Percentiles rank a stretch among this genome's conserved stretches.
phyloP scores from a whole-genome alignment of 495 filamentous ascomycete genomes.

The Clavariopsis aquatica region DNA sequence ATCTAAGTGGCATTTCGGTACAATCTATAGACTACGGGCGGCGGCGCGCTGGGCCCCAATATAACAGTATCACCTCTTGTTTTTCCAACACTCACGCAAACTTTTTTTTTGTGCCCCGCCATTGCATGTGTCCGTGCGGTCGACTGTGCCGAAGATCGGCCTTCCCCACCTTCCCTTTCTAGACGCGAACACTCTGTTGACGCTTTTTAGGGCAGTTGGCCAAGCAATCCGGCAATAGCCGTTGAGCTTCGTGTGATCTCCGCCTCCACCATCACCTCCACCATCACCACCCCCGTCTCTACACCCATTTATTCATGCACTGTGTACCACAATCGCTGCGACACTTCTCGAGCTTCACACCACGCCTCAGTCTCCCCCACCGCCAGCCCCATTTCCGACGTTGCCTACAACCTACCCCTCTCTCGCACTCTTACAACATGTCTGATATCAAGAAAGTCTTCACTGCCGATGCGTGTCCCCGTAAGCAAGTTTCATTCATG shows the following conservation, averaged over 20 bases:
- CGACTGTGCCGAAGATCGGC: too few relatives aligned
- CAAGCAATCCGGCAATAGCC: too few relatives aligned
- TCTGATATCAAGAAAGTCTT: conserved; percentile 43
- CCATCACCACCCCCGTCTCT: neutral
- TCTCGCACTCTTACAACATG: conserved; percentile 23
- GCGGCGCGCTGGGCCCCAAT: neutral
- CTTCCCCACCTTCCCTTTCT: conserved; percentile 8
- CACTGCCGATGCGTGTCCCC: conserved; percentile 39
- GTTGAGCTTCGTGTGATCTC: too few relatives aligned
- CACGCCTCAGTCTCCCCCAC: neutral
- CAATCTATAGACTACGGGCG: neutral
- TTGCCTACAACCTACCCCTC: neutral
- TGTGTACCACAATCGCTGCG: neutral
- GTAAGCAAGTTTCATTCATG: conserved; percentile 19
- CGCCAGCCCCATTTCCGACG: neutral
- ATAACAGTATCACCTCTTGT: neutral
- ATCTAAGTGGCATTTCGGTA: neutral
- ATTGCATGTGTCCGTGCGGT: too few relatives aligned
- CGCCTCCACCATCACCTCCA: too few relatives aligned
- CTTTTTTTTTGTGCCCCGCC: neutral
- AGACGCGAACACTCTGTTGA: neutral
- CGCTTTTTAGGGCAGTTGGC: too few relatives aligned
- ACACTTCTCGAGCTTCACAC: conserved; percentile 2
- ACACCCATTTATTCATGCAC: neutral
- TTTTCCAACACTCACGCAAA: neutral